A percentile compares a stretch with the other conserved stretches of the same genome.
Evolutionary conservation across 2,329 filamentous ascomycete genomes (phyloP).

Genomic region (Aspergillaceae sp.): DNA sequence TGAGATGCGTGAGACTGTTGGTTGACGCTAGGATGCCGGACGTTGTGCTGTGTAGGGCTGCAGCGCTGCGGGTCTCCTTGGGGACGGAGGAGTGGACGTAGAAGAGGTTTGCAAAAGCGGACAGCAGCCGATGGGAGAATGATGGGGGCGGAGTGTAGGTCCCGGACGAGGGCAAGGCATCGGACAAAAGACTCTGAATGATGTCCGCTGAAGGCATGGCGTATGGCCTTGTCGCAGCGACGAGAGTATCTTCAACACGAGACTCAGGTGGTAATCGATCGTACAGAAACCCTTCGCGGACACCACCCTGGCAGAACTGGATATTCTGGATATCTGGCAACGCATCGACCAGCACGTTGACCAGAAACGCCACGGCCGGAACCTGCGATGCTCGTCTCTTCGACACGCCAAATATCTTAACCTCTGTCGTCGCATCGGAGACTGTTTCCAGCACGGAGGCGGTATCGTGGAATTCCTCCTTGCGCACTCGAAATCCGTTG

Average conservation of each 20-base stretch:
- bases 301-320: conserved; percentile 79
- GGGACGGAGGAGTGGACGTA: conserved; percentile 45
- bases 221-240: conserved; percentile 50
- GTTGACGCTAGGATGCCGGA: conserved; percentile 57
- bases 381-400: conserved; percentile 71
- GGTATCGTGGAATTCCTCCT: conserved; percentile 53
- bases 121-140: conserved; percentile 42
- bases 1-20: conserved; percentile 65
- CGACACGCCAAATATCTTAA: conserved; percentile 62
- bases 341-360: conserved; percentile 62
- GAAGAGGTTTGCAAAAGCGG: conserved; percentile 52
- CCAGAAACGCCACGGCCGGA: conserved; percentile 70
- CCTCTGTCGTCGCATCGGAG: conserved; percentile 13
- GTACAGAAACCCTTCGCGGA: conserved; percentile 74
- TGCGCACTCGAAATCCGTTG: conserved; percentile 64
- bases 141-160: conserved; percentile 21
- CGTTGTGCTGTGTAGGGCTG: conserved; percentile 64
- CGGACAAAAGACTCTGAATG: conserved; percentile 42
- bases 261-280: conserved; percentile 54
- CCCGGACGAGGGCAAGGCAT: conserved; percentile 35
- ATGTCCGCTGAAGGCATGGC: conserved; percentile 40
- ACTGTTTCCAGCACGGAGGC: conserved; percentile 37
- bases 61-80: conserved; percentile 52
- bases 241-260: conserved; percentile 58
- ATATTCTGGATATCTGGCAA: conserved; percentile 64